A percentile compares a stretch with the other conserved stretches of the same genome.
These are phyloP conservation scores for Glycine latifolia DNA, from an alignment of 306 rosid genomes.

Conservation along the genomic window DNA sequence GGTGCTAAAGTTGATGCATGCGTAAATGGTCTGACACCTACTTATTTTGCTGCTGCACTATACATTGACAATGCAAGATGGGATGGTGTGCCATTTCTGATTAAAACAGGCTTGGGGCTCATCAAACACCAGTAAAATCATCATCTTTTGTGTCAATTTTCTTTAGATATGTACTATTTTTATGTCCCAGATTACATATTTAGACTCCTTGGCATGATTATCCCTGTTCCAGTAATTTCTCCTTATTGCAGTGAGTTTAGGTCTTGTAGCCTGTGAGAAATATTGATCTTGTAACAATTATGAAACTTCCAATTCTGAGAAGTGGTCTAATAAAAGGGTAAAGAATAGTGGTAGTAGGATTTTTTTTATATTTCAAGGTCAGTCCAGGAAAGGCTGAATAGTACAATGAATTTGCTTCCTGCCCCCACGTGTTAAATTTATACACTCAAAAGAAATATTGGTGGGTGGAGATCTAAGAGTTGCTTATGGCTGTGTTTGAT, in stretches of 20 bases:
- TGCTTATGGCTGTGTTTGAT: conserved; percentile 26
- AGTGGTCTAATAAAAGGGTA: neutral
- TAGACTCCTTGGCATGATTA: conserved; percentile 21
- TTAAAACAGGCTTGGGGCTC: conserved; percentile 90
- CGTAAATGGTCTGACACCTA: conserved; percentile 76
- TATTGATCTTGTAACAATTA: conserved; percentile 17
- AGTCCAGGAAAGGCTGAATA: neutral
- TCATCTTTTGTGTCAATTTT: conserved; percentile 10
- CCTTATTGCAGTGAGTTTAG: conserved; percentile 20
- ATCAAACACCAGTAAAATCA: conserved; percentile 78
- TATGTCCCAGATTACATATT: conserved; percentile 5
- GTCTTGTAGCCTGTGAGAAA: conserved; percentile 14
- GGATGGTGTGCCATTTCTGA: conserved; percentile 96
- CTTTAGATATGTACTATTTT: neutral
- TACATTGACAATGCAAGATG: conserved; percentile 92
- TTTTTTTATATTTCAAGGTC: conserved; percentile 1
- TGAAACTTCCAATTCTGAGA: conserved; percentile 16
- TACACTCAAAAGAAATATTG: neutral
- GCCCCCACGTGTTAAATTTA: neutral
- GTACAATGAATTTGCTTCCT: conserved; percentile 3
- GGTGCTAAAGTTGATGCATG: conserved; percentile 56
- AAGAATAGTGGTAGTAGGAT: neutral
- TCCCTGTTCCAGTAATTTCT: conserved; percentile 18
- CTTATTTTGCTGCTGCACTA: conserved; percentile 85
- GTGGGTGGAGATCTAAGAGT: conserved; percentile 15